Base-by-base conservation (phyloP, 192 early-diverging fungal species). In the Coemansia sp. region DNA sequence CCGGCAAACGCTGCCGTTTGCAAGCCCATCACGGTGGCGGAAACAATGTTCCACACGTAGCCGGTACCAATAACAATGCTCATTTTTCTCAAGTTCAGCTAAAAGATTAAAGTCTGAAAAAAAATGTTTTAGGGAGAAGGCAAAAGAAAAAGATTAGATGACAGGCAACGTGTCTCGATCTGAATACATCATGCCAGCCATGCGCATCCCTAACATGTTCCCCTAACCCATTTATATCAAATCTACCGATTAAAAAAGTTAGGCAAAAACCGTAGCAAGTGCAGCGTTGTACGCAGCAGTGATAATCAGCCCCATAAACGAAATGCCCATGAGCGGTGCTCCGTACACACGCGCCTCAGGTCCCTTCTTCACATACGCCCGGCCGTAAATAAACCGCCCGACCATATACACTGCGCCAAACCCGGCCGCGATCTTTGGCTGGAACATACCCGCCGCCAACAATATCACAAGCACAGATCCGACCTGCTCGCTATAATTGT, bases 1-100 rank as follows among this genome's bases (percentile, higher is more conserved):
- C 77, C 67, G 0, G 71, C 60, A 34, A 80, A 74, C 26, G 70
- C 67, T 0, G 71, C 77, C 4, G 77, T 60, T 37, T 80, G 77
- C 38, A 80, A 62, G 2, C 71, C 71, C 77, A 80, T 73, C 49
- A 72, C 77, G 3, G 77, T 74, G 4, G 77, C 77, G 10, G 77
- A 53, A 14, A 79, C 71, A 36, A 79, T 73, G 64, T 79, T 79
- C 76, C 76, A 79, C 19, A 79, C 76, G 57, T 79, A 79, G 68
- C 67, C 70, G 64, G 76, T 79, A 14, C 76, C 76, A 17, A 79
- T 79, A 42, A 79, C 76, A 22, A 79, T 73, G 58, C 71, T 73
- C 76, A 79, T 79, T 21, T 14, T 66, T 31, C 15, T 31, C 15
- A n/a, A 34, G 37, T 19, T 57, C n/a, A 12, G n/a, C 19, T 56